Evolutionary conservation across 768 basidiomycete genomes (phyloP).

Genomic region (Hygrophoropsis aurantiaca): DNA sequence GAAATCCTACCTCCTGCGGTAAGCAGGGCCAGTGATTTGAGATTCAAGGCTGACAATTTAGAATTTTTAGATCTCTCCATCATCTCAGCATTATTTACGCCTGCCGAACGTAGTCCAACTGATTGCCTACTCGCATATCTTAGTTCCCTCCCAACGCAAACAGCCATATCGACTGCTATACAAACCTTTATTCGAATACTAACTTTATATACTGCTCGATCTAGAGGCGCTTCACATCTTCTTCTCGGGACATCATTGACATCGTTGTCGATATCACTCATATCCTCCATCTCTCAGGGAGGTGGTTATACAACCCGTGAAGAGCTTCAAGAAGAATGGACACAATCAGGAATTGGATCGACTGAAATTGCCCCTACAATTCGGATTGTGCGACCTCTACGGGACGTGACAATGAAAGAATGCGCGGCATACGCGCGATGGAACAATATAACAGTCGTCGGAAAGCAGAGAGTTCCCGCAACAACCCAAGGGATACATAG

Average conservation of each 20-base stretch:
- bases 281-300: constrained; percentile 74
- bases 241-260: constrained; percentile 81
- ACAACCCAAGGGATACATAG: constrained; percentile 60
- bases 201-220: constrained; percentile 62
- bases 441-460: constrained; percentile 53
- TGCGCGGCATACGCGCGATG: constrained; percentile 80
- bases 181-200: constrained; percentile 65
- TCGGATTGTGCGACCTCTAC: constrained; percentile 63
- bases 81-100: constrained; percentile 5
- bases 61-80: constrained; percentile 19
- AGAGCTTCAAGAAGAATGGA: constrained; percentile 75
- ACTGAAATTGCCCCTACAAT: constrained; percentile 25
- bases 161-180: constrained; percentile 61
- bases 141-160: constrained; percentile 69
- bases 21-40: constrained; percentile 51
- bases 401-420: constrained; percentile 77
- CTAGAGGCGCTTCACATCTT: constrained; percentile 66
- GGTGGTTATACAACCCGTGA: constrained; percentile 70
- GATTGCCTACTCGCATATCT: constrained; percentile 51
- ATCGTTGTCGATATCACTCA: constrained; percentile 69
- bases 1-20: too few relatives aligned
- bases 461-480: constrained; percentile 44
- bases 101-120: constrained; percentile 17
- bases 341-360: constrained; percentile 19
- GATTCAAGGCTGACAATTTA: background rate